phyloP scores from a whole-genome alignment of 2,329 filamentous ascomycete genomes.

The Fusarium torreyae region DNA sequence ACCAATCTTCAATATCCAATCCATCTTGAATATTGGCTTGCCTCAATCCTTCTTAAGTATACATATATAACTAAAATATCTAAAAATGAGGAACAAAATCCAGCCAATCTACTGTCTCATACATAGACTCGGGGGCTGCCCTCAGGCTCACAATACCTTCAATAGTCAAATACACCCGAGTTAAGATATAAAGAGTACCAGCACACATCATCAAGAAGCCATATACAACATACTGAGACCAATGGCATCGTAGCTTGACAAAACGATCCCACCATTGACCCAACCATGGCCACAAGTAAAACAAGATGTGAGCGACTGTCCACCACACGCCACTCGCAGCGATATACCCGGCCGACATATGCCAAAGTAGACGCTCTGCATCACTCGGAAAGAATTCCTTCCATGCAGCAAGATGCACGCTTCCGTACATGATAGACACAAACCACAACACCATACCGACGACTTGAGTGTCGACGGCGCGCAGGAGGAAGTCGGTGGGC shows the following conservation, averaged over 20 bases:
- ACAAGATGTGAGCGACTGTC: background rate
- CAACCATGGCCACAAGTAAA: background rate
- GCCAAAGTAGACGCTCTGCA: background rate
- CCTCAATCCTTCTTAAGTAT: no score
- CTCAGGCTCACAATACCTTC: background rate
- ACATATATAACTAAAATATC: no score
- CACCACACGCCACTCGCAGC: background rate
- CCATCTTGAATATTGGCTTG: no score
- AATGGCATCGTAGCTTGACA: background rate
- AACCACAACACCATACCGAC: background rate
- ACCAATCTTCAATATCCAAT: no score
- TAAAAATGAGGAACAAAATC: background rate
- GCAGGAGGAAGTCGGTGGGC: background rate
- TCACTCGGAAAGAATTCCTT: background rate
- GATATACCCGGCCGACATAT: background rate
- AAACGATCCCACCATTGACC: background rate
- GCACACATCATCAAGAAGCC: conserved; percentile 1
- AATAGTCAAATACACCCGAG: background rate
- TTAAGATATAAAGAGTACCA: background rate
- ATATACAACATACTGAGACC: background rate
- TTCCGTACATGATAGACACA: background rate
- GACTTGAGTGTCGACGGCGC: background rate
- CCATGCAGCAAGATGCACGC: background rate
- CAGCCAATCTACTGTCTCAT: background rate
- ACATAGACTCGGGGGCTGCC: background rate